Evolutionary conservation across 371 early-diverging fungal species (phyloP).

Genomic region (Mortierella polycephala): DNA sequence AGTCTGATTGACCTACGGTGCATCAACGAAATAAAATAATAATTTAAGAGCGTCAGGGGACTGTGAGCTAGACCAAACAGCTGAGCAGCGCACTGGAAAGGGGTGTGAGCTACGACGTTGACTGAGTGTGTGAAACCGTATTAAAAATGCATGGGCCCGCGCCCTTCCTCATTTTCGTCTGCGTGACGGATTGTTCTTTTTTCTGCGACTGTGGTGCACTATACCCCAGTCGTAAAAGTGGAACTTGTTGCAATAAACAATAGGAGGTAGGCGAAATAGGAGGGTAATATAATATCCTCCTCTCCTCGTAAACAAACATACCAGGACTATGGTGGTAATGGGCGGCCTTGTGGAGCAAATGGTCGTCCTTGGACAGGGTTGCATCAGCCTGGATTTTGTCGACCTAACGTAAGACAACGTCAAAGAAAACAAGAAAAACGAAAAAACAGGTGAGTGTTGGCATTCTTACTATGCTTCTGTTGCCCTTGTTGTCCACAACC

Average conservation of each 20-base stretch:
- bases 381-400: slow-evolving; percentile 50
- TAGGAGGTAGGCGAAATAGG: background rate
- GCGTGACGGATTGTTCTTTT: slow-evolving; percentile 11
- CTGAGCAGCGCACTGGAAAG: background rate
- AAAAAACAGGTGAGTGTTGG: too few species aligned
- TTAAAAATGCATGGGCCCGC: too few species aligned
- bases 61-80: background rate
- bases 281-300: background rate
- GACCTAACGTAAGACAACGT: slow-evolving; percentile 18
- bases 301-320: slow-evolving; percentile 9
- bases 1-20: slow-evolving; percentile 45
- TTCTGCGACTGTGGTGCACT: slow-evolving; percentile 5
- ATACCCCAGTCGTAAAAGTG: background rate
- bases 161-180: slow-evolving; percentile 14
- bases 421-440: background rate
- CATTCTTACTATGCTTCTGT: too few species aligned
- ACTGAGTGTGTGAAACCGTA: slow-evolving; percentile 1
- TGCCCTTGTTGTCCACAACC: background rate
- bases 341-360: slow-evolving; percentile 26
- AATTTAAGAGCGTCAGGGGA: background rate
- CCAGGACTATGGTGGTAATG: slow-evolving; percentile 42
- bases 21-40: background rate
- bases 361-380: slow-evolving; percentile 25
- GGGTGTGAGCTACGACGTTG: too few species aligned
- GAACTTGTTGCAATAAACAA: slow-evolving; percentile 1